phyloP scores from a whole-genome alignment of 441 rosid species.

The Populus tomentosa region DNA sequence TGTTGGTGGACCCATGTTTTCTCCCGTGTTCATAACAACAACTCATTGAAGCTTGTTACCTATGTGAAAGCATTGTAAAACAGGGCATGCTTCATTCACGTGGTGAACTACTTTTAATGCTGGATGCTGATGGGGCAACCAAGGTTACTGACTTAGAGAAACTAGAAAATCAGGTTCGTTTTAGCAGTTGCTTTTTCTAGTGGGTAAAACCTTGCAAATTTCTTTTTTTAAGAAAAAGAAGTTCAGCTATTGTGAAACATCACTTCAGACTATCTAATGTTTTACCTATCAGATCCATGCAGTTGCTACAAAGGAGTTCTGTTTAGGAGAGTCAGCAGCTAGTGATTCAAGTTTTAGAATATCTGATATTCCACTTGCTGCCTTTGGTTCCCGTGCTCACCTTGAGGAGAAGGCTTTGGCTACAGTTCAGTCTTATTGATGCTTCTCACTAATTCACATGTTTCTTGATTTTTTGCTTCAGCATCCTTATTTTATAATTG shows the following conservation, averaged over 20 bases:
- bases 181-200: conserved; percentile 11
- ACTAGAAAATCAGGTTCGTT: conserved; percentile 83
- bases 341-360: conserved; percentile 38
- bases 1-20: background rate
- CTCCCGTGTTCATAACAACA: conserved; percentile 15
- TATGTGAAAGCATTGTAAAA: conserved; percentile 75
- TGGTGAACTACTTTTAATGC: conserved; percentile 90
- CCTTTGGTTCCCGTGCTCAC: conserved; percentile 96
- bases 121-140: conserved; percentile 99
- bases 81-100: conserved; percentile 99
- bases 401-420: conserved; percentile 92
- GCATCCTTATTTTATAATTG: conserved; percentile 9
- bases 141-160: conserved; percentile 85
- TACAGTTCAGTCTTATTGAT: conserved; percentile 49
- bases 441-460: conserved; percentile 1
- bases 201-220: conserved; percentile 4
- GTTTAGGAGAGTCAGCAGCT: conserved; percentile 39
- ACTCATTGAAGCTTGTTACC: conserved; percentile 55
- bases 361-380: conserved; percentile 68
- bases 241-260: background rate
- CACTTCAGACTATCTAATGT: conserved; percentile 28
- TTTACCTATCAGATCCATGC: conserved; percentile 62
- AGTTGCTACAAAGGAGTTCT: conserved; percentile 53
- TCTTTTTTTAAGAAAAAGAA: background rate
- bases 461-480: background rate